Evolutionary conservation across 2,329 filamentous ascomycete species (phyloP), one percentile per base, ranked within the genome.

Genomic region (Dothiorella sarmentorum): DNA sequence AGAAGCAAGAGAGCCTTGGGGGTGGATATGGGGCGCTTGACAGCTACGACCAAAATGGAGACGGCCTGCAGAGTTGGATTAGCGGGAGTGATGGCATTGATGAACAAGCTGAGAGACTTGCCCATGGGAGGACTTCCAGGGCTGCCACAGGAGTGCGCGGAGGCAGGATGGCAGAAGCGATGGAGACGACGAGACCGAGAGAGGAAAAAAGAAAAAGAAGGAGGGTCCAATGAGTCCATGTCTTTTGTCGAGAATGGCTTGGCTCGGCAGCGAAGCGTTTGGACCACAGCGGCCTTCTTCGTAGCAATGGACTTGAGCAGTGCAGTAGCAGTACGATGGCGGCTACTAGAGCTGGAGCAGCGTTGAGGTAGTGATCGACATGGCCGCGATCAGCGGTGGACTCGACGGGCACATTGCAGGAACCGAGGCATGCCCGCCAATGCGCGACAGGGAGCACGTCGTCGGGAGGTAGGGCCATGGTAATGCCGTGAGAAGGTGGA

Each of bases 11-110:
- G 56, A 4, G 69, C 68, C 4, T 73, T 63, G 2, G 77, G 74
- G 17, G 75, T 75, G 44, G 71, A 70, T 61, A 71, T 75, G 27
- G 77, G 77, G 18, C 74, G 71, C 58, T 73, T 69, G 26, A 71
- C 49, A 5, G 71, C 61, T 40, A 79, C 62, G 11, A 79, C 65
- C 5, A 71, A 60, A 10, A 67, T 61, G 26, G 68, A 64, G 35
- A 72, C 64, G 6, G 65, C 69, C 77, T 79, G 17, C 7, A 43
- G 51, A 29, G 62, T 13, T 26, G 15, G 24, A 18, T 53, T 22
- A 53, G 49, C 33, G 15, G 1, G 10, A 20, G 17, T 20, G 10
- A 17, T 5, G 10, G 29, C 42, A 4, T 20, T 18, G 9, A 43
- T 18, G 9, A 43, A 35, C 26, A 26, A 10, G 10, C 17, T 18